Evolutionary conservation across 331 rosid species (phyloP).

Genomic region (Dryas integrifolia): DNA sequence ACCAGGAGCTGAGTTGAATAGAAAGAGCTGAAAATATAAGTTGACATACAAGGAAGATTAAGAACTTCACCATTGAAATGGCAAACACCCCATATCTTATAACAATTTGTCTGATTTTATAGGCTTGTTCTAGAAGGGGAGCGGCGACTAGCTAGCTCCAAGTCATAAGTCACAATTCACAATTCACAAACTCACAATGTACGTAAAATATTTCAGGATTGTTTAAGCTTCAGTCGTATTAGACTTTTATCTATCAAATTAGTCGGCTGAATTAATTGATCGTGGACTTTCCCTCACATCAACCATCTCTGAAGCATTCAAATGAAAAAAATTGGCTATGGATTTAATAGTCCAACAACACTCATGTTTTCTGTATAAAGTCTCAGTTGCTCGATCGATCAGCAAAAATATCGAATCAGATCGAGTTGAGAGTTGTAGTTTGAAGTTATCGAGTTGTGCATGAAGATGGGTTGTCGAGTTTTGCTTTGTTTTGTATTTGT

Average conservation of each 20-base stretch:
- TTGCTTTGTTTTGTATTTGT: conserved; percentile 13
- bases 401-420: too few relatives aligned
- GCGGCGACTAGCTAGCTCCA: not conserved
- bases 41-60: too few relatives aligned
- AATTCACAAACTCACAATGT: not conserved
- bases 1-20: not conserved
- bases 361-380: not conserved
- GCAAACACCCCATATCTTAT: not conserved
- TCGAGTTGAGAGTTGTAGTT: too few relatives aligned
- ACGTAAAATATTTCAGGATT: not conserved
- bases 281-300: not conserved
- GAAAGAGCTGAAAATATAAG: not conserved
- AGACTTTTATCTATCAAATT: not conserved
- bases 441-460: not conserved
- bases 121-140: not conserved
- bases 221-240: not conserved
- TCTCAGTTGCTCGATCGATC: too few relatives aligned
- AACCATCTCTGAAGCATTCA: not conserved
- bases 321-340: not conserved
- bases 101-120: not conserved
- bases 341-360: not conserved
- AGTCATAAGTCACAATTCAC: not conserved
- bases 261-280: not conserved
- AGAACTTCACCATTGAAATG: not conserved
- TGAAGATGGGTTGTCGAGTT: conserved; percentile 8